These are phyloP conservation scores for Colletotrichum godetiae DNA, from an alignment of 2,329 filamentous ascomycete genomes.

Conservation along the genomic window DNA sequence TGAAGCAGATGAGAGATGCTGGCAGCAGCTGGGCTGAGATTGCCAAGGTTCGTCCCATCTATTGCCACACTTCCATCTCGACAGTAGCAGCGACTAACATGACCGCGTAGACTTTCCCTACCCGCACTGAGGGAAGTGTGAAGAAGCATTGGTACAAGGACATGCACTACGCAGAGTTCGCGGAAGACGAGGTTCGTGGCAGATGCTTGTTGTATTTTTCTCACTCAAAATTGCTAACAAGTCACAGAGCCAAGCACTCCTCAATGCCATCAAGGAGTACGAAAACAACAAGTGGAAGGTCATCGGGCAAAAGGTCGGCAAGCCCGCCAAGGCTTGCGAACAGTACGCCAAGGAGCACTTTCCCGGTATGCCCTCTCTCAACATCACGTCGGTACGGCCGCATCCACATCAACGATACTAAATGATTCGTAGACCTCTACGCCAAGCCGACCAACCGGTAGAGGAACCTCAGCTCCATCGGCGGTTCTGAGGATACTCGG, in stretches of 20 bases:
- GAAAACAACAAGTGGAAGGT: slow-evolving; percentile 99
- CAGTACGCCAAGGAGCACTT: slow-evolving; percentile 98
- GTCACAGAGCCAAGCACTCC: slow-evolving; percentile 77
- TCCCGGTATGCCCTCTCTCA: slow-evolving; percentile 56
- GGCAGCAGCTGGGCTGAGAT: slow-evolving; percentile 98
- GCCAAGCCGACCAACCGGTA: slow-evolving; percentile 52
- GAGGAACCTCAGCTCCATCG: slow-evolving; percentile 37
- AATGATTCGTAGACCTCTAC: slow-evolving; percentile 50
- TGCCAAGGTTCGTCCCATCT: slow-evolving; percentile 77
- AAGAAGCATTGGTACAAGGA: slow-evolving; percentile 99
- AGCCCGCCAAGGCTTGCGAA: slow-evolving; percentile 86
- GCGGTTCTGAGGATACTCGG: slow-evolving; percentile 35
- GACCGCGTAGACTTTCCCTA: slow-evolving; percentile 80
- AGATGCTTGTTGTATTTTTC: slow-evolving; percentile 28
- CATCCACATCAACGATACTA: slow-evolving; percentile 42
- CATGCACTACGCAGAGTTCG: slow-evolving; percentile 99
- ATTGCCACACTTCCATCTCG: too few relatives aligned
- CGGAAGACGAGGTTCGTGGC: slow-evolving; percentile 87
- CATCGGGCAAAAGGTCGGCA: slow-evolving; percentile 96
- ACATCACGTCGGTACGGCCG: slow-evolving; percentile 37
- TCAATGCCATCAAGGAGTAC: slow-evolving; percentile 98
- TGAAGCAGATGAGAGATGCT: slow-evolving; percentile 94
- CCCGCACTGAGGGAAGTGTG: slow-evolving; percentile 93
- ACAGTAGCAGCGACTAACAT: background rate
- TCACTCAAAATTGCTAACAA: slow-evolving; percentile 29